A percentile compares a stretch with the other conserved stretches of the same genome.
Conservation (phyloP, 2,329 filamentous ascomycete genomes). For the Alternaria brassicicola region DNA sequence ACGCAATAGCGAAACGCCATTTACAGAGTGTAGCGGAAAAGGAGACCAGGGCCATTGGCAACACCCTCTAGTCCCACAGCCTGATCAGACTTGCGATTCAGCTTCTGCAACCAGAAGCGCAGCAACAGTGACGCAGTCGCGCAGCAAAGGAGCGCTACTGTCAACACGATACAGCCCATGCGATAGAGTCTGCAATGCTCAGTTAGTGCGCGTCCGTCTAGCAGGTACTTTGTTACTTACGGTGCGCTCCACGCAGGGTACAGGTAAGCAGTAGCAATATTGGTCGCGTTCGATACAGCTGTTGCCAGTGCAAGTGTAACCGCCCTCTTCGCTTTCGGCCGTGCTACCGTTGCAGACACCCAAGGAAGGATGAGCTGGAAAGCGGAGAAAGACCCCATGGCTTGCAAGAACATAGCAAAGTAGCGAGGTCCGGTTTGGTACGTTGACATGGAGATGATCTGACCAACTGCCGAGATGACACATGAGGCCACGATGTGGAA, state of each 20-base stretch:
- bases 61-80: slow-evolving; percentile 20
- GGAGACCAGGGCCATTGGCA: slow-evolving; percentile 13
- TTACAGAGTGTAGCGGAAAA: slow-evolving; percentile 21
- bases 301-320: slow-evolving; percentile 42
- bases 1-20: background rate
- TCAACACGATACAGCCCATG: slow-evolving; percentile 32
- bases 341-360: slow-evolving; percentile 42
- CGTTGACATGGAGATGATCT: slow-evolving; percentile 54
- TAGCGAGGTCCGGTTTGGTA: slow-evolving; percentile 60
- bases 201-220: background rate
- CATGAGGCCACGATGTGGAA: slow-evolving; percentile 45
- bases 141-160: slow-evolving; percentile 23
- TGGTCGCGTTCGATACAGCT: slow-evolving; percentile 44
- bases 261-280: slow-evolving; percentile 41
- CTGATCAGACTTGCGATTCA: slow-evolving; percentile 22
- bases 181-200: slow-evolving; percentile 12
- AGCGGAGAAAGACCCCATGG: slow-evolving; percentile 28
- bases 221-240: slow-evolving; percentile 1
- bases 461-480: slow-evolving; percentile 21
- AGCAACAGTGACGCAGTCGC: slow-evolving; percentile 18
- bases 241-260: slow-evolving; percentile 28
- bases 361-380: slow-evolving; percentile 43
- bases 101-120: slow-evolving; percentile 24
- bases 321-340: slow-evolving; percentile 43
- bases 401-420: slow-evolving; percentile 65